Conservation (phyloP, 2,329 filamentous ascomycete species). For the Alternaria arbusti region DNA sequence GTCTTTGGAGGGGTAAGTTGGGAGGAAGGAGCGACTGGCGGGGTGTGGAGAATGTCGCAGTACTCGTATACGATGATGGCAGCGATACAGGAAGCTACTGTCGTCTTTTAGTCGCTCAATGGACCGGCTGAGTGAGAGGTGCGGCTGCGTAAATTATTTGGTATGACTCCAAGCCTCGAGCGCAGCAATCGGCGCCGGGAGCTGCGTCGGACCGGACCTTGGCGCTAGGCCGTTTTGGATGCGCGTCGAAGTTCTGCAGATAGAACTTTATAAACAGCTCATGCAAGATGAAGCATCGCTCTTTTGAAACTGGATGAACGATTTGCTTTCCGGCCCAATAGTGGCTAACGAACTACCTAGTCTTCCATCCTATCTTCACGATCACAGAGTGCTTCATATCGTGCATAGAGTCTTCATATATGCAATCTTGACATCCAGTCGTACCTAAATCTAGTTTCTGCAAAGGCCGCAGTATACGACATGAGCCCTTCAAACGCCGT, state of each 20-base stretch:
- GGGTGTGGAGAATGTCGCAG: not conserved
- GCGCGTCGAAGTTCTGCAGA: not conserved
- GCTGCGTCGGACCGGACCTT: constrained; percentile 18
- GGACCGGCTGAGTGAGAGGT: not conserved
- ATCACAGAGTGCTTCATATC: not conserved
- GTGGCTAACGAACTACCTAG: no score
- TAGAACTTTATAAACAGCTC: not conserved
- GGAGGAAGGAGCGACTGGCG: constrained; percentile 22
- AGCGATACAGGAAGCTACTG: not conserved
- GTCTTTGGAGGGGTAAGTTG: constrained; percentile 35
- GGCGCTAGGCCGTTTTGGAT: constrained; percentile 14
- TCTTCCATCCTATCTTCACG: not conserved
- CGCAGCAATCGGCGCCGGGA: constrained; percentile 21
- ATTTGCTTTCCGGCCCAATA: no score
- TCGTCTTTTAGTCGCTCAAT: constrained; percentile 1
- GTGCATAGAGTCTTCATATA: not conserved
- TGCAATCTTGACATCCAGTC: not conserved
- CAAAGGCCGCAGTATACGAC: constrained; percentile 30
- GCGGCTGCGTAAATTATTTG: constrained; percentile 26
- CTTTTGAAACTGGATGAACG: not conserved
- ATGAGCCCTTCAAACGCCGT: constrained; percentile 34
- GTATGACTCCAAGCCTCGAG: constrained; percentile 32
- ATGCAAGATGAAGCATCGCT: not conserved
- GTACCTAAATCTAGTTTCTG: constrained; percentile 19
- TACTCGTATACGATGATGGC: not conserved